phyloP scores from a whole-genome alignment of 2,329 filamentous ascomycete genomes.

The Exophiala sp. region DNA sequence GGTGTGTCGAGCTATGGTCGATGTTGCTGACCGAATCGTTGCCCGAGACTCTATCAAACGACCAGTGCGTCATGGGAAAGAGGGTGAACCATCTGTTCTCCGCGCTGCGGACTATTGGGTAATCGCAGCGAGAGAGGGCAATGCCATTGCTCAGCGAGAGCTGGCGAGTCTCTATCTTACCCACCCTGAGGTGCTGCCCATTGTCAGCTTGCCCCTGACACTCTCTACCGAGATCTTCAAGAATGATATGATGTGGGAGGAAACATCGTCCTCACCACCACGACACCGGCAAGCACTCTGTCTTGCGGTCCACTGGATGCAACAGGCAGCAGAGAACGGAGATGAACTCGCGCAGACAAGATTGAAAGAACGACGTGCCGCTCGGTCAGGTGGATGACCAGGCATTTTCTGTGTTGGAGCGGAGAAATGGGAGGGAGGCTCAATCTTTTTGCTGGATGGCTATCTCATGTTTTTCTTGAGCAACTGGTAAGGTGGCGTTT shows the following conservation, averaged over 20 bases:
- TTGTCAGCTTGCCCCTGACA: conserved; percentile 77
- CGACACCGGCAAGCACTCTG: conserved; percentile 72
- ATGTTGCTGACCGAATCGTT: conserved; percentile 67
- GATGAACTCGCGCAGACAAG: conserved; percentile 81
- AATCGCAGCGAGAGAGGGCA: conserved; percentile 89
- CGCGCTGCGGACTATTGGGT: conserved; percentile 88
- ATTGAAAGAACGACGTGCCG: conserved; percentile 66
- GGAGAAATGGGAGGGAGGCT: too few relatives aligned
- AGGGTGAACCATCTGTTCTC: conserved; percentile 63
- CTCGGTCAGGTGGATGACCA: conserved; percentile 54
- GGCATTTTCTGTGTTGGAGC: conserved; percentile 17
- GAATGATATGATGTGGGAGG: conserved; percentile 69
- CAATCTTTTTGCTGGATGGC: conserved; percentile 1
- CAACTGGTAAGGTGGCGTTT: too few relatives aligned
- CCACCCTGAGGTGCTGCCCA: conserved; percentile 76
- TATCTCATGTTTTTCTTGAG: background rate
- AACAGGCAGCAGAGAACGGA: conserved; percentile 77
- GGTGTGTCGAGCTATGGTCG: conserved; percentile 78
- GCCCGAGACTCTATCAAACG: conserved; percentile 48
- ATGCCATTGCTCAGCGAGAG: conserved; percentile 84
- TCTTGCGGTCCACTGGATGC: conserved; percentile 96
- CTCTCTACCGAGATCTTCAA: conserved; percentile 88
- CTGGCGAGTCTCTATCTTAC: conserved; percentile 90
- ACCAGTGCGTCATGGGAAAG: conserved; percentile 31
- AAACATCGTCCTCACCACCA: conserved; percentile 35